phyloP scores from a whole-genome alignment of 495 filamentous ascomycete species.

The Astrocystis sublimbata region DNA sequence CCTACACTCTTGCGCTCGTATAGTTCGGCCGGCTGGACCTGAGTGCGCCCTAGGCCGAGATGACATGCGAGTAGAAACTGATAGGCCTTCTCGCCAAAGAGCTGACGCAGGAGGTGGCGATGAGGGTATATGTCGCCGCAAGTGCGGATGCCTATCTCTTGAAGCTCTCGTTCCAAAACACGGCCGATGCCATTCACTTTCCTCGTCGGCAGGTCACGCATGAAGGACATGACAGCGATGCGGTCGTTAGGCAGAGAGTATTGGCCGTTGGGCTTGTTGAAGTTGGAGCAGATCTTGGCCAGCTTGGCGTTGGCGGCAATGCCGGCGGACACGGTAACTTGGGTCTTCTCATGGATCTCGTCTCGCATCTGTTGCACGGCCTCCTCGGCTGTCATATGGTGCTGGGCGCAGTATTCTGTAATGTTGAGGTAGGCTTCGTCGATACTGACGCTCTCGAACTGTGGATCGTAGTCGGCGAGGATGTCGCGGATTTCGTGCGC shows the following conservation, averaged over 20 bases:
- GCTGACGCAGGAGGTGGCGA: constrained; percentile 65
- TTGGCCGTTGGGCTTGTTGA: constrained; percentile 96
- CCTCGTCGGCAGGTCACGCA: constrained; percentile 76
- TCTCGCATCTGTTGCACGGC: constrained; percentile 73
- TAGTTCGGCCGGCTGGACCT: constrained; percentile 81
- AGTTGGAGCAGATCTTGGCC: constrained; percentile 92
- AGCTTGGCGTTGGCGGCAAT: constrained; percentile 92
- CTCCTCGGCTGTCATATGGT: constrained; percentile 67
- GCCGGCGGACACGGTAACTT: constrained; percentile 89
- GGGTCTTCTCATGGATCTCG: constrained; percentile 73
- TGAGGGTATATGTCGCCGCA: constrained; percentile 87
- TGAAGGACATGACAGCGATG: constrained; percentile 76
- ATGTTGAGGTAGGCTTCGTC: constrained; percentile 98
- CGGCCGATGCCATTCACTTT: constrained; percentile 94
- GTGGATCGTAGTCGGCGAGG: constrained; percentile 79
- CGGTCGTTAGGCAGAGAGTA: constrained; percentile 72
- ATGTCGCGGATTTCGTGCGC: constrained; percentile 84
- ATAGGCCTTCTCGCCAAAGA: constrained; percentile 91
- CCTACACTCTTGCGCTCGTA: constrained; percentile 93
- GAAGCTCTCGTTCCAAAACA: constrained; percentile 90
- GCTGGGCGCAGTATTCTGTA: constrained; percentile 76
- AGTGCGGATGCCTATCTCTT: constrained; percentile 81
- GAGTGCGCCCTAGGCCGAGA: constrained; percentile 86
- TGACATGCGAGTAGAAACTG: constrained; percentile 82
- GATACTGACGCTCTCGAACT: constrained; percentile 89